Conservation (phyloP, 164 flowering plant genomes). For the Paratinospora sagittata region DNA sequence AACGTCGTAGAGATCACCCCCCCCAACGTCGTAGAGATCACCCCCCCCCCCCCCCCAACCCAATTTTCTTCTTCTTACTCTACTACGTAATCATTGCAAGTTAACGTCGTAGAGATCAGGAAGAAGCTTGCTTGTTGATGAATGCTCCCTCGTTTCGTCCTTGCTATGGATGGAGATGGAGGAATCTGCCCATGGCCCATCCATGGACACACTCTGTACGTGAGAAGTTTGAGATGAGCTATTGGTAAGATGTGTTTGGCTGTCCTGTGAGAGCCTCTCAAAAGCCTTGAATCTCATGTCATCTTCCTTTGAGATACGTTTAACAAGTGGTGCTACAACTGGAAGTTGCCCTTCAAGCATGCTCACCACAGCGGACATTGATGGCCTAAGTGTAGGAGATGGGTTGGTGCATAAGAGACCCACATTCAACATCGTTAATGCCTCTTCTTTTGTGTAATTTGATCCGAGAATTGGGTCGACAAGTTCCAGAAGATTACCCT, state of each 20-base stretch:
- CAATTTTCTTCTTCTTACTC: neutral
- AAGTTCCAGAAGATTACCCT: constrained; percentile 64
- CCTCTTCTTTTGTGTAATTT: constrained; percentile 49
- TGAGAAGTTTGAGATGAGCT: constrained; percentile 10
- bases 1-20: neutral
- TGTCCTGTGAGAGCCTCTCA: constrained; percentile 23
- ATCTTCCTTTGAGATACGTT: constrained; percentile 18
- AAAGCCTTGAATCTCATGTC: constrained; percentile 26
- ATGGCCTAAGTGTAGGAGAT: constrained; percentile 67
- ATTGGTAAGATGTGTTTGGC: constrained; percentile 10
- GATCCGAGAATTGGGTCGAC: constrained; percentile 60
- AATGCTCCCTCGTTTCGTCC: constrained; percentile 11
- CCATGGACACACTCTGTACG: constrained; percentile 14
- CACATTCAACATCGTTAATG: constrained; percentile 45
- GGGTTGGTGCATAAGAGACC: constrained; percentile 73
- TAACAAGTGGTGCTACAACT: constrained; percentile 40
- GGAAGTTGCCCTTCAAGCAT: constrained; percentile 70
- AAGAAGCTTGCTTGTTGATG: constrained; percentile 6
- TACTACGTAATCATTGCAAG: neutral
- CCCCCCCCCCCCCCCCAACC: too few species aligned
- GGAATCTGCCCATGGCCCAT: constrained; percentile 24
- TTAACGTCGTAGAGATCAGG: neutral
- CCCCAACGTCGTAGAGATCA: too few species aligned
- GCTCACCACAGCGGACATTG: constrained; percentile 66
- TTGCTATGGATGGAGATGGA: constrained; percentile 14